phyloP scores from a whole-genome alignment of 2,329 filamentous ascomycete species.

The Trichophaea hybrida region DNA sequence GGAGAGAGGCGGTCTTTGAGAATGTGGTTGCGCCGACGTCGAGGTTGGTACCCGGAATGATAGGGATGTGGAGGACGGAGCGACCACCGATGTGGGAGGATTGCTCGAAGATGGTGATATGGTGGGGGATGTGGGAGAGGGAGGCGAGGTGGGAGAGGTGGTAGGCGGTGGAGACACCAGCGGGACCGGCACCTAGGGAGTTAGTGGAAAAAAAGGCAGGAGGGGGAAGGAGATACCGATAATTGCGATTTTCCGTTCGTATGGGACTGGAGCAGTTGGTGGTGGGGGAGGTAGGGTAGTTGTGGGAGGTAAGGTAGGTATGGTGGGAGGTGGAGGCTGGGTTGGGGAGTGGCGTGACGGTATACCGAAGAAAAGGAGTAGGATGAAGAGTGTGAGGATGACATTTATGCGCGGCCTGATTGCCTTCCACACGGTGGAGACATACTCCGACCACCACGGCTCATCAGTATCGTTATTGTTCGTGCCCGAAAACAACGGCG shows the following conservation, averaged over 20 bases:
- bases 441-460: too few species aligned
- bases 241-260: slow-evolving; percentile 21
- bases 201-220: neutral
- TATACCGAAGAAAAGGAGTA: neutral
- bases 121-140: slow-evolving; percentile 42
- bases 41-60: slow-evolving; percentile 48
- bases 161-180: slow-evolving; percentile 74
- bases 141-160: slow-evolving; percentile 58
- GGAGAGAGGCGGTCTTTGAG: slow-evolving; percentile 30
- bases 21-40: slow-evolving; percentile 90
- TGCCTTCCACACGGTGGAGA: too few species aligned
- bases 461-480: too few species aligned
- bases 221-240: too few species aligned
- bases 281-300: neutral
- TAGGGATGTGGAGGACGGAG: slow-evolving; percentile 66
- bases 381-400: neutral
- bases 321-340: neutral
- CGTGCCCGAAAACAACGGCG: too few species aligned
- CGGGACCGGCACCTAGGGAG: slow-evolving; percentile 72
- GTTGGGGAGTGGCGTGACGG: neutral
- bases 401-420: neutral
- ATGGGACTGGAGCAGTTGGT: slow-evolving; percentile 15
- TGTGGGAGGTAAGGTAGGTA: neutral
- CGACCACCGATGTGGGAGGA: slow-evolving; percentile 69
- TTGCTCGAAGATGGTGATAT: slow-evolving; percentile 80